These are phyloP conservation scores for Boletus barrowsii DNA, from an alignment of 768 basidiomycete genomes.

Conservation along the genomic window DNA sequence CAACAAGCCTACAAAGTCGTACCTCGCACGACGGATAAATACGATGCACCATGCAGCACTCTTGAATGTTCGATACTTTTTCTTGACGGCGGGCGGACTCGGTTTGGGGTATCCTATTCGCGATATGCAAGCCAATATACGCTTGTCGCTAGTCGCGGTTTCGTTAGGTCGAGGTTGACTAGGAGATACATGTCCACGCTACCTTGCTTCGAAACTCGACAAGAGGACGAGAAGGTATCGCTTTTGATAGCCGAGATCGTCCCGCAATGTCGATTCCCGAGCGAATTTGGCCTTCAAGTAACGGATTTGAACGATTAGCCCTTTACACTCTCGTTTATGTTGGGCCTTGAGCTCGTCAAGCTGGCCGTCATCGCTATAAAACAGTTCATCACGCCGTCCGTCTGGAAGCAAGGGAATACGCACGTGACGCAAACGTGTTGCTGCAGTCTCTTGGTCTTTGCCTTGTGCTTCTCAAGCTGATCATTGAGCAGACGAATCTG, in stretches of 20 bases:
- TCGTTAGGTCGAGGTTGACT: conserved; percentile 1
- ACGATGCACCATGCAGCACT: conserved; percentile 53
- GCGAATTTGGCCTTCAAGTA: conserved; percentile 92
- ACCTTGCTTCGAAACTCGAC: conserved; percentile 69
- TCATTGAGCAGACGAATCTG: conserved; percentile 66
- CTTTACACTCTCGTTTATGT: conserved; percentile 87
- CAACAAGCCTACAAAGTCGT: conserved; percentile 24
- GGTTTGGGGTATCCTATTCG: conserved; percentile 63
- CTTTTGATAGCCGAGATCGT: conserved; percentile 82
- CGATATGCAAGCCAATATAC: conserved; percentile 73
- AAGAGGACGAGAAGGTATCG: conserved; percentile 78
- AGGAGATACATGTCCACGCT: background rate
- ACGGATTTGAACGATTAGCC: conserved; percentile 83
- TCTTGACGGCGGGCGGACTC: conserved; percentile 35
- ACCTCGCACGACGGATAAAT: conserved; percentile 68
- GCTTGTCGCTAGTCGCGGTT: conserved; percentile 50
- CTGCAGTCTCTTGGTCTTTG: conserved; percentile 37
- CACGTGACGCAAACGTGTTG: conserved; percentile 62
- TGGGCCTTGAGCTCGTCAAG: conserved; percentile 54
- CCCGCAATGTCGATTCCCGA: conserved; percentile 78
- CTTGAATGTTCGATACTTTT: conserved; percentile 52
- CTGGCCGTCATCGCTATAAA: conserved; percentile 49
- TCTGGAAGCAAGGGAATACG: conserved; percentile 25
- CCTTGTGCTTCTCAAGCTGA: conserved; percentile 55
- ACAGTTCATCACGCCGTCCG: background rate